Evolutionary conservation across 1,284 basidiomycete species (phyloP).

Genomic region (Pseudozyma hubeiensis): DNA sequence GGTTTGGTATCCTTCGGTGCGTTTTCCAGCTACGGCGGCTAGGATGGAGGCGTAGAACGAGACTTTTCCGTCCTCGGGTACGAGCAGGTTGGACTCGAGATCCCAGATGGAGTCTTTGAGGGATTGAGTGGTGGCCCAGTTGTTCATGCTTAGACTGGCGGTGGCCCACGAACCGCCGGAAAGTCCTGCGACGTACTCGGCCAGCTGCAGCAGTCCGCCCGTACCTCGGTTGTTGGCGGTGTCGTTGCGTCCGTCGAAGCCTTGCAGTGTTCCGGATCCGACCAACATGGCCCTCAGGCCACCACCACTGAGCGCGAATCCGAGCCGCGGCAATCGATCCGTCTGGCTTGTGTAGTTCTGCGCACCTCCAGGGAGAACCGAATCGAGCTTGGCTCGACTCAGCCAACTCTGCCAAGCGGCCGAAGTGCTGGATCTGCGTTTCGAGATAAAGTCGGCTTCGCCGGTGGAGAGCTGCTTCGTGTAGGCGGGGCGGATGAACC

Average conservation of each 20-base stretch:
- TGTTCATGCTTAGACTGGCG: slow-evolving; percentile 57
- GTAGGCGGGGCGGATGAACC: slow-evolving; percentile 56
- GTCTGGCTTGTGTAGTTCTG: slow-evolving; percentile 50
- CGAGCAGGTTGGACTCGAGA: slow-evolving; percentile 70
- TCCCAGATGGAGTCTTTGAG: slow-evolving; percentile 68
- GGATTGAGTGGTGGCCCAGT: slow-evolving; percentile 60
- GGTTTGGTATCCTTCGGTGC: slow-evolving; percentile 46
- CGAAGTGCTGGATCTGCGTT: slow-evolving; percentile 31
- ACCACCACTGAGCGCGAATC: slow-evolving; percentile 71
- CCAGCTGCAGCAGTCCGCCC: slow-evolving; percentile 64
- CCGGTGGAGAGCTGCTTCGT: slow-evolving; percentile 40
- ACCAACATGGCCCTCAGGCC: slow-evolving; percentile 71
- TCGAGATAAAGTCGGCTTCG: slow-evolving; percentile 56
- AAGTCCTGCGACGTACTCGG: slow-evolving; percentile 64
- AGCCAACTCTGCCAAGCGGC: slow-evolving; percentile 57
- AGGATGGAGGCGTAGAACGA: slow-evolving; percentile 69
- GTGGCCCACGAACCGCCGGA: slow-evolving; percentile 66
- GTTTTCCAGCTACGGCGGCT: slow-evolving; percentile 56
- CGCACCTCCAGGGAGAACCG: slow-evolving; percentile 52
- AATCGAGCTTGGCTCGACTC: slow-evolving; percentile 41
- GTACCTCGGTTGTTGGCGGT: slow-evolving; percentile 62
- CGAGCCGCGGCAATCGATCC: slow-evolving; percentile 66
- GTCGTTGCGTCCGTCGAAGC: slow-evolving; percentile 61
- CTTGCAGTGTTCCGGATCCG: slow-evolving; percentile 57
- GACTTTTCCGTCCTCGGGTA: slow-evolving; percentile 69